Percentiles rank a stretch among this genome's conserved stretches.
Conservation (phyloP, 495 filamentous ascomycete genomes). For the Daldinia caldariorum region DNA sequence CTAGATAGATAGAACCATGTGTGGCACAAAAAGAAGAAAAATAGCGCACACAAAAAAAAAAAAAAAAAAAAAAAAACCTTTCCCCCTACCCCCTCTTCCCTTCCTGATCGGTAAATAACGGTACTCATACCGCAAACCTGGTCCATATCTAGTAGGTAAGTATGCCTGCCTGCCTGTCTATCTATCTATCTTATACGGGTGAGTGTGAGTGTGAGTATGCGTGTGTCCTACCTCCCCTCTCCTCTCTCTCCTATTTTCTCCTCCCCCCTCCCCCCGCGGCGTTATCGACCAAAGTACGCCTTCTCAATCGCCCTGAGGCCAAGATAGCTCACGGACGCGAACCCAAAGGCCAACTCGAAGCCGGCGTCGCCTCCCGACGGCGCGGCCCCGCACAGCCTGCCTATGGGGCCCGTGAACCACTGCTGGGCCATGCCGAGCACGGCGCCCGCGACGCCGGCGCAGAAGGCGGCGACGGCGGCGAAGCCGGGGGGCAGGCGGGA, state of each 20-base stretch:
- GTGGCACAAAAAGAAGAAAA: not conserved
- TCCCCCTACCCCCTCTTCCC: not conserved
- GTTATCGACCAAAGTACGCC: constrained; percentile 53
- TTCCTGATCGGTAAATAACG: not conserved
- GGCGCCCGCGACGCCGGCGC: constrained; percentile 75
- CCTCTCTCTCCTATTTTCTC: not conserved
- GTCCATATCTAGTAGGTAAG: not conserved
- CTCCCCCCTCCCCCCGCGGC: no score
- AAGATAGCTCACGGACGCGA: constrained; percentile 59
- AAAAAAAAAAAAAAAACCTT: no score
- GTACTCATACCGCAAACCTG: not conserved
- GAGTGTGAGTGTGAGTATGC: no score
- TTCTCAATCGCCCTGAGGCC: constrained; percentile 63
- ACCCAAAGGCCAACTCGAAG: constrained; percentile 74
- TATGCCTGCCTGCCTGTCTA: not conserved
- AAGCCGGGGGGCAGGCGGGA: constrained; percentile 73
- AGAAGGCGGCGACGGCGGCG: constrained; percentile 73
- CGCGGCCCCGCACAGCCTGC: constrained; percentile 65
- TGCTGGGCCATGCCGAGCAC: constrained; percentile 79
- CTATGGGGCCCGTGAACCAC: constrained; percentile 80
- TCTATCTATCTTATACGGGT: not conserved
- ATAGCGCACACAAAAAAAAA: constrained; percentile 1
- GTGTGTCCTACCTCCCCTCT: not conserved
- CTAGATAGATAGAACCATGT: not conserved
- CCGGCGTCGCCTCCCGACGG: constrained; percentile 76